phyloP scores from a whole-genome alignment of 768 basidiomycete species.

The Leucocoprinus birnbaumii region DNA sequence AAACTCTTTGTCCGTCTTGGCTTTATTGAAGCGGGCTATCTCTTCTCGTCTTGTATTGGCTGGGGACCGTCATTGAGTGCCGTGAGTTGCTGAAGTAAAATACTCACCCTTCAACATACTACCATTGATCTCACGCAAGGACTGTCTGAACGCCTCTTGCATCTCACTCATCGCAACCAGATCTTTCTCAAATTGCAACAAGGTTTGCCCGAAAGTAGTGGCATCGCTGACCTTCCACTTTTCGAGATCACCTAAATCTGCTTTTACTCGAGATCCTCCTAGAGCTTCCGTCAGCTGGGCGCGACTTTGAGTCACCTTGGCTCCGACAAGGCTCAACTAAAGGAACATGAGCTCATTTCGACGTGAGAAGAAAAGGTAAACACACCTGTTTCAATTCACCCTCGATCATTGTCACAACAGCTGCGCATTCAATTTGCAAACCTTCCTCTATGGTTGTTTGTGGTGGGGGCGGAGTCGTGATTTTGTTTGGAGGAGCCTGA shows the following conservation, averaged over 20 bases:
- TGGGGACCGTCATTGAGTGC: conserved; percentile 24
- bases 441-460: conserved; percentile 44
- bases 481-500: conserved; percentile 1
- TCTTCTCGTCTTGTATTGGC: conserved; percentile 84
- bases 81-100: not conserved
- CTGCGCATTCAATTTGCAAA: conserved; percentile 63
- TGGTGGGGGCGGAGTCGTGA: conserved; percentile 11
- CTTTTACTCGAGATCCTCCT: conserved; percentile 35
- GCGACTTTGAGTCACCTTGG: conserved; percentile 31
- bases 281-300: conserved; percentile 33
- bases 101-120: conserved; percentile 29
- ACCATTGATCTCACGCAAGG: conserved; percentile 57
- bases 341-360: conserved; percentile 1
- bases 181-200: conserved; percentile 50
- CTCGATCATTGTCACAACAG: conserved; percentile 42
- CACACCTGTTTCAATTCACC: conserved; percentile 62
- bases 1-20: conserved; percentile 77
- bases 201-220: conserved; percentile 44
- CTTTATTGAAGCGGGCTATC: conserved; percentile 73
- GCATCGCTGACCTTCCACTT: conserved; percentile 59
- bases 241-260: conserved; percentile 41
- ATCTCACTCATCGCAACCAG: conserved; percentile 44
- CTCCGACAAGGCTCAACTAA: conserved; percentile 45
- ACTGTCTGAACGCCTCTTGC: conserved; percentile 35
- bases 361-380: too few relatives aligned